Evolutionary conservation across 2,329 filamentous ascomycete species (phyloP), one percentile per base, ranked within the genome.

Genomic region (Neocatenulostroma microsporum): DNA sequence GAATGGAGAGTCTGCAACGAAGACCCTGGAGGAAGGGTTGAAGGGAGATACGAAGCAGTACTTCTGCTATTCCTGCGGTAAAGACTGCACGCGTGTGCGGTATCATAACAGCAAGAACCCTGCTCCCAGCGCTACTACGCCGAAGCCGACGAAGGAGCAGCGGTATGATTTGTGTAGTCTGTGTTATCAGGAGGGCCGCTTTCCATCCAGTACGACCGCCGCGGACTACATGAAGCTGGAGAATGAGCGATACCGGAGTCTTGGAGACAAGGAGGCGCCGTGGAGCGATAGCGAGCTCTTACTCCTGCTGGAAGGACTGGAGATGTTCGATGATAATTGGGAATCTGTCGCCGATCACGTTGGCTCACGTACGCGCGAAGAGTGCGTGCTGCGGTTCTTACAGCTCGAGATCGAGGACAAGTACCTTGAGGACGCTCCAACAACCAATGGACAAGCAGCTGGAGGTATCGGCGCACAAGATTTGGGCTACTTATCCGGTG

Each of bases 361-460:
- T 28, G 84, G 84, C 32, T 93, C 86, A 3, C 80, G 89, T 42
- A 94, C 87, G 2, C 76, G 86, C 36, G 93, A 98, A 61, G 89
- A 98, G 65, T 98, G 91, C 60, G 89, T 96, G 12, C 73, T 96
- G 51, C 91, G 95, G 59, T 98, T 98, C 68, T 63, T 98, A 46
- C 87, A 95, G 57, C 72, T 98, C 23, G 89, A 95, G 50, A 98
- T 98, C 44, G 91, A 96, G 61, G 89, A 95, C 67, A 93, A 94
- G 60, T 98, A 95, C 56, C 70, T 95, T 8, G 88, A 96, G 53
- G 62, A 59, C 17, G 43, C 49, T 6, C 47, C 67, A 27, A 9
- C 74, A 66, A 74, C 78, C 6, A 67, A 84, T 37, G 69, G 76
- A 37, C 68, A 82, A 10, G 39, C 43, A 3, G 35, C 26, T 13